Base-by-base conservation (phyloP, 306 rosid genomes). In the Lathyrus oleraceus region DNA sequence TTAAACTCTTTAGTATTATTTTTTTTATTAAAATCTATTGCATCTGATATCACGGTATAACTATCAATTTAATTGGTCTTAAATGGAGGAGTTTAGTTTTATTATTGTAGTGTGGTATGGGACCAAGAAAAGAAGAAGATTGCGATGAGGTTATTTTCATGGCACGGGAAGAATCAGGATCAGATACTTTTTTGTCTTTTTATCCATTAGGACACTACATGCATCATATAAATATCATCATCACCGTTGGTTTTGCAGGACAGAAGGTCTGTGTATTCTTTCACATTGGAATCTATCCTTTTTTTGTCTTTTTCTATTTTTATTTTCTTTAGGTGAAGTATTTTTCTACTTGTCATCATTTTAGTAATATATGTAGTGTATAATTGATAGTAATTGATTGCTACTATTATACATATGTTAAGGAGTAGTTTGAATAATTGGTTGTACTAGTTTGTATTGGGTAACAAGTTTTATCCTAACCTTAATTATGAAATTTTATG, bases 91-190 rank as follows among this genome's bases (percentile, higher is more conserved):
- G 23, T 21, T 21, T 21, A 21, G 23, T 21, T 1, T 21, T 21
- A 21, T 39, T 39, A 39, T 38, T 39, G 13, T 40, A 2, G 14
- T 40, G 3, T 47, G 9, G 13, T 0, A 51, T 61, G 81, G 86
- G 85, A 40, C 81, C 78, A 17, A 6, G 1, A 6, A 32, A 2
- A 6, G 8, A 65, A 17, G 21, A 1, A 0, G 49, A 57, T 39
- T 25, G 72, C 14, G 56, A 28, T 60, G 28, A 47, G 56, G 43
- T 36, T 32, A 32, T 32, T 32, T 32, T 15, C 23, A 16, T 13
- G 15, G 42, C 69, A 59, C 36, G 48, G 14, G 75, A 79, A 67
- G 75, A 79, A 67, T 79, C 74, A 48, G 82, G 71, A 72, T 72
- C 74, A 15, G 71, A 67, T 51, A 61, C 78, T 56, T 28, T 67